Conservation (phyloP, 192 early-diverging fungal genomes). For the Dissophora ornata region DNA sequence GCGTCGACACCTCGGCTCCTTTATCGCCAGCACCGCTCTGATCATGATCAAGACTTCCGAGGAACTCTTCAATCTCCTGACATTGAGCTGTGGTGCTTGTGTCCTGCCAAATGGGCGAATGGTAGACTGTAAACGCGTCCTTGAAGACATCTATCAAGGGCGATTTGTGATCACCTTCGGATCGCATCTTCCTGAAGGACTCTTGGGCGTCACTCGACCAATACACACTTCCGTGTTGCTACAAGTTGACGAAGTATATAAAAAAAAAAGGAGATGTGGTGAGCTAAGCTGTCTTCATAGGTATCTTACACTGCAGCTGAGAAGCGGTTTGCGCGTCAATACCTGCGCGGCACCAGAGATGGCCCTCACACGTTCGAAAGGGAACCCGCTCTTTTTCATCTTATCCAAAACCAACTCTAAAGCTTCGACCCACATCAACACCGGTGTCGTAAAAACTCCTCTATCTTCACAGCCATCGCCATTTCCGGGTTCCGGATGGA, state of each 20-base stretch:
- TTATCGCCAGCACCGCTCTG: background rate
- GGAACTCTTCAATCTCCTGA: constrained; percentile 64
- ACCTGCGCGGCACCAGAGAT: constrained; percentile 81
- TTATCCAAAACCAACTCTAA: constrained; percentile 69
- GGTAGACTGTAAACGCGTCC: constrained; percentile 62
- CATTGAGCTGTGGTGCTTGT: constrained; percentile 77
- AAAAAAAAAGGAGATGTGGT: too few relatives aligned
- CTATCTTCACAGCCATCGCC: background rate
- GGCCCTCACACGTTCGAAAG: constrained; percentile 53
- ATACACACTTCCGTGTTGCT: constrained; percentile 91
- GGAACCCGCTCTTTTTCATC: constrained; percentile 54
- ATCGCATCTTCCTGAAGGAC: constrained; percentile 55
- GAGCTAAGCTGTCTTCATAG: too few relatives aligned
- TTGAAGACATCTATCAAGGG: constrained; percentile 42
- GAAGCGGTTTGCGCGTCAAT: too few relatives aligned
- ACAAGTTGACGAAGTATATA: background rate
- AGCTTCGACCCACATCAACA: constrained; percentile 84
- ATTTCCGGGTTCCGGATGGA: too few relatives aligned
- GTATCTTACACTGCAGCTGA: too few relatives aligned
- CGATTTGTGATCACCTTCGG: too few relatives aligned
- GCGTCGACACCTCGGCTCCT: background rate
- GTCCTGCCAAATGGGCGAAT: constrained; percentile 89
- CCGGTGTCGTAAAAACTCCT: constrained; percentile 71
- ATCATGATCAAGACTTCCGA: constrained; percentile 45
- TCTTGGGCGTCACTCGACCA: constrained; percentile 67